Conservation (phyloP, 169 alveolate species). For the Eimeria sp. region DNA sequence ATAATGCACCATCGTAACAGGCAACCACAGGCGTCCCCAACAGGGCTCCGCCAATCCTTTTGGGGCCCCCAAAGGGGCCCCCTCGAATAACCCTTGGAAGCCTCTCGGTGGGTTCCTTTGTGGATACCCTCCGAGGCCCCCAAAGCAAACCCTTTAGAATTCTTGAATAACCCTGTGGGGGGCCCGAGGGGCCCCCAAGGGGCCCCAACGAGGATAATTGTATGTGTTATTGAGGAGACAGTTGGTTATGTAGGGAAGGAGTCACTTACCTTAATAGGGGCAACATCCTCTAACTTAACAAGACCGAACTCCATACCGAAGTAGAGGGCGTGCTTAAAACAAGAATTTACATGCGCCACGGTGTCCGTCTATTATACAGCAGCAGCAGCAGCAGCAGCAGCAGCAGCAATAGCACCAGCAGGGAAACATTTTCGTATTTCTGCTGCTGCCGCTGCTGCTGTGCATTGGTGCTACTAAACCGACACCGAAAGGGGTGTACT, state of each 20-base stretch:
- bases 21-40: neutral
- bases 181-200: neutral
- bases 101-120: neutral
- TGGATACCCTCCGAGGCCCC: neutral
- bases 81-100: neutral
- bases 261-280: conserved; percentile 29
- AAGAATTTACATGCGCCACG: conserved; percentile 69
- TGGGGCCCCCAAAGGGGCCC: neutral
- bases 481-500: neutral
- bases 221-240: too few relatives aligned
- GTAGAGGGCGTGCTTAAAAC: conserved; percentile 76
- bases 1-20: neutral
- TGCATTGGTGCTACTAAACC: neutral
- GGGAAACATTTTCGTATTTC: too few relatives aligned
- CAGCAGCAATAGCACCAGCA: neutral
- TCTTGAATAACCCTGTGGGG: neutral
- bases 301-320: conserved; percentile 54
- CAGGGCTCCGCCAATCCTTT: neutral
- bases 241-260: neutral
- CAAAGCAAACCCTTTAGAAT: too few relatives aligned
- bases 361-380: conserved; percentile 51
- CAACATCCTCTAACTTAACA: conserved; percentile 21
- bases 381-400: neutral
- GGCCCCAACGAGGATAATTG: too few relatives aligned
- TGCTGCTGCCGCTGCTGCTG: neutral